phyloP scores from a whole-genome alignment of 2,329 filamentous ascomycete species.

The Madurella mycetomatis region DNA sequence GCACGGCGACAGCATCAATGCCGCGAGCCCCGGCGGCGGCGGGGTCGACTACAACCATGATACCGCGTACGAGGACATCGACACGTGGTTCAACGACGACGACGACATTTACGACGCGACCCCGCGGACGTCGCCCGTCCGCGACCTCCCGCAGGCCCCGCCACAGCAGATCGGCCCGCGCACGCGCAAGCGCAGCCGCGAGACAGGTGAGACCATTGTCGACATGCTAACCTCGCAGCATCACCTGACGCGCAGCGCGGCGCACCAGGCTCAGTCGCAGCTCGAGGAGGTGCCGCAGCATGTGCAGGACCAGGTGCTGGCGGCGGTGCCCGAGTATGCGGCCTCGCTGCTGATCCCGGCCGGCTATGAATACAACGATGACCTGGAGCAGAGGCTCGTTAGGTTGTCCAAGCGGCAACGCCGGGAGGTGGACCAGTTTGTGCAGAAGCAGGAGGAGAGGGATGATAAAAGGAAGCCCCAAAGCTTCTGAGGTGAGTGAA shows the following conservation, averaged over 20 bases:
- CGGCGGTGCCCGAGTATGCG: slow-evolving; percentile 6
- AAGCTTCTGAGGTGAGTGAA: not conserved
- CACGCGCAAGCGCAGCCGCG: slow-evolving; percentile 15
- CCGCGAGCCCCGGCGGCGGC: too few relatives aligned
- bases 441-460: not conserved
- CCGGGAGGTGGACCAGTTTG: slow-evolving; percentile 2
- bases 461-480: not conserved
- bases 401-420: slow-evolving; percentile 9
- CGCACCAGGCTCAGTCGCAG: slow-evolving; percentile 6
- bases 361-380: not conserved
- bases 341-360: not conserved
- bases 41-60: too few relatives aligned
- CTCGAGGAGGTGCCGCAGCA: slow-evolving; percentile 11
- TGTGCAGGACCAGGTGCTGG: slow-evolving; percentile 11
- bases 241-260: slow-evolving; percentile 8
- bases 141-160: not conserved
- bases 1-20: too few relatives aligned
- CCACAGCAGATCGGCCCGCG: not conserved
- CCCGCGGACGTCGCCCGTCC: too few relatives aligned
- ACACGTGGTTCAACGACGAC: too few relatives aligned
- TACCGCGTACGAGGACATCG: too few relatives aligned
- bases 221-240: not conserved
- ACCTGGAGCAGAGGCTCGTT: slow-evolving; percentile 8
- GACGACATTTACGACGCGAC: too few relatives aligned
- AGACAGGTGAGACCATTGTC: slow-evolving; percentile 6